These are phyloP conservation scores for Akanthomyces dipterigenus DNA, from an alignment of 2,329 filamentous ascomycete genomes.

Conservation along the genomic window DNA sequence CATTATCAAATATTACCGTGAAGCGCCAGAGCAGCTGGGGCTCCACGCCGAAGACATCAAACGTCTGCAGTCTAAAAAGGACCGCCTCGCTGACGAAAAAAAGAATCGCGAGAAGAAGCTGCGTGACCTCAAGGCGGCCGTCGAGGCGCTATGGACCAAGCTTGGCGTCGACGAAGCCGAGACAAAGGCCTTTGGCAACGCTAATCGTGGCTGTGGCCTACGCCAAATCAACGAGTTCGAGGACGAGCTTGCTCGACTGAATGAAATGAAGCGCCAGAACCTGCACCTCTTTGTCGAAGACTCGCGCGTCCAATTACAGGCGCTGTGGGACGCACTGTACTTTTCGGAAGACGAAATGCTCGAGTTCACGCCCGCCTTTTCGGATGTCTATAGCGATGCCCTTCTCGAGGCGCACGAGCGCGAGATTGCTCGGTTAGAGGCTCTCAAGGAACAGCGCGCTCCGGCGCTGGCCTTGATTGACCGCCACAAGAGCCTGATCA, in stretches of 20 bases:
- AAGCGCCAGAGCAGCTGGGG: slow-evolving; percentile 88
- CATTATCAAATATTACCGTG: slow-evolving; percentile 84
- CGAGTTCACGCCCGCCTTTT: slow-evolving; percentile 94
- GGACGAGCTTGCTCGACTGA: slow-evolving; percentile 77
- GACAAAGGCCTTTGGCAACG: slow-evolving; percentile 75
- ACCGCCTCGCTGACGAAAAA: slow-evolving; percentile 85
- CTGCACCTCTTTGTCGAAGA: slow-evolving; percentile 95
- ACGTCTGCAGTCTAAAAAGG: slow-evolving; percentile 64
- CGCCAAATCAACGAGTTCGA: slow-evolving; percentile 94
- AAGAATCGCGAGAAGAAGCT: slow-evolving; percentile 70
- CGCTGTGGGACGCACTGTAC: slow-evolving; percentile 90
- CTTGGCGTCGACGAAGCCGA: slow-evolving; percentile 78
- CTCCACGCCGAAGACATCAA: slow-evolving; percentile 80
- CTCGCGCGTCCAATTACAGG: slow-evolving; percentile 80
- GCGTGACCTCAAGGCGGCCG: slow-evolving; percentile 65
- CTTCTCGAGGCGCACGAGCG: slow-evolving; percentile 90
- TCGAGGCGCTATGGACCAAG: slow-evolving; percentile 86
- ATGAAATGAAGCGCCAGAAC: slow-evolving; percentile 92
- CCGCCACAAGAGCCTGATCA: slow-evolving; percentile 71
- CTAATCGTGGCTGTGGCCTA: slow-evolving; percentile 84
- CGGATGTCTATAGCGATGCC: slow-evolving; percentile 94
- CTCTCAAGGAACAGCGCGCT: slow-evolving; percentile 77
- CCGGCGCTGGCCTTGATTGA: slow-evolving; percentile 79
- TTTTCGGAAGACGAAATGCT: slow-evolving; percentile 98
- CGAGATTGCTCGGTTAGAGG: slow-evolving; percentile 76